Evolutionary conservation across 73 alveolate genomes (phyloP), one percentile per base, ranked within the genome.

Genomic region (Paramecium biaurelia): DNA sequence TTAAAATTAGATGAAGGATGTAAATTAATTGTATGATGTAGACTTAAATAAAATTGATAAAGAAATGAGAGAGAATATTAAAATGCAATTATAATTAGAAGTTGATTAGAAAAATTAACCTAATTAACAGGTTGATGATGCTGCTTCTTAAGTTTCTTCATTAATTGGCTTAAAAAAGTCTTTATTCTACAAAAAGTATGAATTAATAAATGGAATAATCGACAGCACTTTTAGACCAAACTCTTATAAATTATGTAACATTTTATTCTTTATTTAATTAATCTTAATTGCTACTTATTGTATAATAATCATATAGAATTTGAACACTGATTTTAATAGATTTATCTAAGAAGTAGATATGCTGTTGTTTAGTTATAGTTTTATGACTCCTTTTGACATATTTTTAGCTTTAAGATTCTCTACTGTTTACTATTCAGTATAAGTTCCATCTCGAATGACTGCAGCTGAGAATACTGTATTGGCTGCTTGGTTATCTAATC

Each of bases 41-140:
- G 89, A 76, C 24, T 76, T 76, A 76, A 76, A 76, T 76, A 76
- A 76, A 42, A 76, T 76, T 38, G 89, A 76, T 42, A 76, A 41
- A 76, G 89, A 76, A 1, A 76, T 76, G 89, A 38, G 70, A 42
- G 89, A 76, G 1, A 76, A 76, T 42, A 76, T 76, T 14, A 76
- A 35, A 42, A 37, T 76, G 70, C 23, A 76, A 76, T 76, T 76
- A 37, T 24, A 76, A 76, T n/a, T 76, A 21, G 89, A 76, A 10
- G 11, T 32, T 15, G 89, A 76, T 38, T 32, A 37, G n/a, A 24
- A 76, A 38, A 35, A 42, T 21, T 32, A 70, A 35, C 30, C 47
- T 28, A 70, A 32, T 35, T 38, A 76, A 41, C 24, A n/a, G 7
- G 37, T 76, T 20, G 89, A 76, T 76, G 89, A 76, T 76, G 35